These are phyloP conservation scores for Mariannaea sp. DNA, from an alignment of 2,329 filamentous ascomycete species.

Conservation along the genomic window DNA sequence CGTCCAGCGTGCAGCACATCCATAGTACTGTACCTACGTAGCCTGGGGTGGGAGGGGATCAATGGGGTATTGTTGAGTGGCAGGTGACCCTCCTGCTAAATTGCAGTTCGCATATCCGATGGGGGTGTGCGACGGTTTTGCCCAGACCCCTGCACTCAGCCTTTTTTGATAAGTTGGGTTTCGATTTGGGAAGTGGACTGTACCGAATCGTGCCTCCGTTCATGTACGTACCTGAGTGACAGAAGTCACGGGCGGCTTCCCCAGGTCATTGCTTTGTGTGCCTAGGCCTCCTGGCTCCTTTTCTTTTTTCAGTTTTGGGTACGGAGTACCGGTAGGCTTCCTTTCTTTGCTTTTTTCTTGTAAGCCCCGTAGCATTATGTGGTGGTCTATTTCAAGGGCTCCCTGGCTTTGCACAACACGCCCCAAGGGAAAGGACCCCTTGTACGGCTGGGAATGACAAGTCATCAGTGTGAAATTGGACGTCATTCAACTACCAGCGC, in stretches of 20 bases:
- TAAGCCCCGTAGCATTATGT: too few species aligned
- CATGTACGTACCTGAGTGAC: too few species aligned
- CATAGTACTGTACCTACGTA: constrained; percentile 14
- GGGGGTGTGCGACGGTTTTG: constrained; percentile 7
- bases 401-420: not conserved
- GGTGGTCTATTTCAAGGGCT: constrained; percentile 6
- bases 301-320: too few species aligned
- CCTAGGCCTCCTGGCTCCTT: constrained; percentile 14
- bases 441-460: constrained; percentile 24
- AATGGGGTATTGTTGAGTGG: constrained; percentile 24
- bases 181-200: not conserved
- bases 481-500: constrained; percentile 34
- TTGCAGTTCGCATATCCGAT: constrained; percentile 27
- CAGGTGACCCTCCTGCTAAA: constrained; percentile 29
- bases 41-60: not conserved
- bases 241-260: too few species aligned
- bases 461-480: constrained; percentile 37
- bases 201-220: not conserved
- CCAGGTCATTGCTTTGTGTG: not conserved
- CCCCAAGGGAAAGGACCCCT: constrained; percentile 7
- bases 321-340: too few species aligned
- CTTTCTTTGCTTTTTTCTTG: too few species aligned
- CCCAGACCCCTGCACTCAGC: constrained; percentile 30
- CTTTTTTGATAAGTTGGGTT: too few species aligned
- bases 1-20: constrained; percentile 27